Base-by-base conservation (phyloP, 441 rosid species). In the Rhodomyrtus psidioides region DNA sequence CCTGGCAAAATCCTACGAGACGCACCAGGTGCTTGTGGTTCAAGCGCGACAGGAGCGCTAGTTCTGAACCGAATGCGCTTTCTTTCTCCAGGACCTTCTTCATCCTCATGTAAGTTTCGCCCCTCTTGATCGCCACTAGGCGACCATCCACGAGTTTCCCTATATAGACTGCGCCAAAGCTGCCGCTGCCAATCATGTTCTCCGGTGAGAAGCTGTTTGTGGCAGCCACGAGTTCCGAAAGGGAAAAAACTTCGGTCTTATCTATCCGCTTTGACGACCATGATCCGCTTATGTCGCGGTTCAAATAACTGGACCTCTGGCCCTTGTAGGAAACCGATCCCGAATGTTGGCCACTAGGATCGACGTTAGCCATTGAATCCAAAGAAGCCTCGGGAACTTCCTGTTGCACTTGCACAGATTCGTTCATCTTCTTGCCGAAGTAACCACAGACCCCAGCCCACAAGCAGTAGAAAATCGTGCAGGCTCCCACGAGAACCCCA, bases 11-110 rank as follows among this genome's bases (percentile, higher is more conserved):
- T 6, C 99, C 98, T 12, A 96, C 94, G 17, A 97, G 95, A 53
- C 96, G 89, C 9, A 96, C 98, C 88, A 97, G 58, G 88, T 97
- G 98, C 87, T 95, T 97, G 84, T 97, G 99, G 82, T 97, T 96
- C 81, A 97, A 93, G 83, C 98, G 91, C 2, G 98, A 94, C 28
- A 97, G 83, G 86, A 97, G 92, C 9, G 96, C 92, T 53, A 97
- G 86, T 83, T 96, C 98, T 1, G 99, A 97, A 4, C 93, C 94
- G 16, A 96, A 97, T 51, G 99, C 98, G 30, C 91, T 95, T 91
- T 97, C 99, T 84, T 95, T 94, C 86, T 96, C 98, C 51, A 90
- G 98, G 81, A 91, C 87, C 81, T 93, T 95, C 93, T 93, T 93
- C 49, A 83, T 87, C 79, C 87, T 93, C 39, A 88, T 39, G 16